A percentile compares a stretch with the other conserved stretches of the same genome.
phyloP scores from a whole-genome alignment of 805 yeast species.

The Saturnispora bothae region DNA sequence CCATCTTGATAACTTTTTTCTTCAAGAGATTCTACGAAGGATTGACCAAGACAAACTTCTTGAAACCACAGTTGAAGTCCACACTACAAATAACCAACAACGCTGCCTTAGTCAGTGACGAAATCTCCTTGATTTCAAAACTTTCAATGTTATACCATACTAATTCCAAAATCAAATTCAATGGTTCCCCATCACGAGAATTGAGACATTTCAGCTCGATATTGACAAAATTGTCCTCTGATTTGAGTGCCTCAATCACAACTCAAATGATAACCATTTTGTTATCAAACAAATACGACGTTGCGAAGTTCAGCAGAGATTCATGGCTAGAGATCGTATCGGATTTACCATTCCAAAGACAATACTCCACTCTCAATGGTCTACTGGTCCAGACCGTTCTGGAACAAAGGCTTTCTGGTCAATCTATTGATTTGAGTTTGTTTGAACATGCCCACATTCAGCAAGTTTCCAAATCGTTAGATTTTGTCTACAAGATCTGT shows the following conservation, averaged over 20 bases:
- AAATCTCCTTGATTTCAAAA: conserved; percentile 32
- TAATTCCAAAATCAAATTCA: conserved; percentile 42
- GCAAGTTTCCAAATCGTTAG: conserved; percentile 13
- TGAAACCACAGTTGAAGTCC: conserved; percentile 23
- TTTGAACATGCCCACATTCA: conserved; percentile 15
- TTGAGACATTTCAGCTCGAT: conserved; percentile 59
- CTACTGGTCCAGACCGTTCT: conserved; percentile 46
- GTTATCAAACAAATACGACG: conserved; percentile 41
- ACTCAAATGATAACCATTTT: conserved; percentile 39
- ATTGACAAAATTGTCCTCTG: conserved; percentile 39
- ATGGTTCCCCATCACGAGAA: conserved; percentile 62
- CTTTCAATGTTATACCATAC: conserved; percentile 36
- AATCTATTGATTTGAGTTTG: conserved; percentile 10
- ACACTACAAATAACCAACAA: conserved; percentile 30
- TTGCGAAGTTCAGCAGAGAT: conserved; percentile 34
- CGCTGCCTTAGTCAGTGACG: conserved; percentile 19
- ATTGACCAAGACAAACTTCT: conserved; percentile 31
- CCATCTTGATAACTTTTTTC: conserved; percentile 37
- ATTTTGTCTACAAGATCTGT: conserved; percentile 12
- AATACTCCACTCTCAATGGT: conserved; percentile 46
- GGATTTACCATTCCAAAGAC: conserved; percentile 57
- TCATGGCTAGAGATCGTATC: conserved; percentile 52
- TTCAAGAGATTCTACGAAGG: conserved; percentile 27
- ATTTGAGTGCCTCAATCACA: conserved; percentile 46
- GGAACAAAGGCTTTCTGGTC: conserved; percentile 22